Evolutionary conservation across 108 stramenopile species (phyloP), one percentile per base, ranked within the genome.

Genomic region (Nitzschia putrida): DNA sequence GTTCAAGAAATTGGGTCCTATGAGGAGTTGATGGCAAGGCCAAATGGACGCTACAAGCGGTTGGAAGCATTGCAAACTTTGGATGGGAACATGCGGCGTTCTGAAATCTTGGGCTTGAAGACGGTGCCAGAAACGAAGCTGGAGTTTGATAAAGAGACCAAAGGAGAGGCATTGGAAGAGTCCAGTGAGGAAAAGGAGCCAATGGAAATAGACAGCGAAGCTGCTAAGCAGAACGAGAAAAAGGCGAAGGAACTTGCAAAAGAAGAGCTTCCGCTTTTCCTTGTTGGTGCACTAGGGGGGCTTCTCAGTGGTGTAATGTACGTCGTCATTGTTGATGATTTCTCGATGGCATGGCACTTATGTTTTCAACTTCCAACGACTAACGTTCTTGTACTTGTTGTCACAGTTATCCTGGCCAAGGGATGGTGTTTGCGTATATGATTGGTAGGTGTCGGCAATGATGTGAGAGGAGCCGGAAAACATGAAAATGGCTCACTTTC

Each of bases 1-100:
- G 65, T 95, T 5, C 73, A 61, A 13, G 92, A 94, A 68, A 54
- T 80, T 14, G 96, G 96, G 0, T 78, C 76, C 0, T 91, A 95
- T 80, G 78, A 82, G 20, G 91, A 91, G 52, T 80, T 97, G 34
- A 64, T 95, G 78, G 61, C 63, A 25, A 68, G 53, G 49, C 69
- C 76, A 16, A 57, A 73, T 40, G 64, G 70, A 22, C 72, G 57
- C 21, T 87, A 87, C 43, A 61, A 49, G 37, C 77, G 79, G 49
- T 66, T 87, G 13, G 68, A 81, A 18, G 69, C 64, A 8, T 47
- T 80, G 12, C 83, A 87, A 25, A 55, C 29, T 3, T 58, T 76
- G 20, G 73, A 55, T 39, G 20, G 24, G 4, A 26, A 40, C 37
- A 39, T 8, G 18, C n/a, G 29, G 14, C 34, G 52, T 3, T n/a